phyloP scores from a whole-genome alignment of 352 stramenopile species.

The Phytopythium oedochilum region DNA sequence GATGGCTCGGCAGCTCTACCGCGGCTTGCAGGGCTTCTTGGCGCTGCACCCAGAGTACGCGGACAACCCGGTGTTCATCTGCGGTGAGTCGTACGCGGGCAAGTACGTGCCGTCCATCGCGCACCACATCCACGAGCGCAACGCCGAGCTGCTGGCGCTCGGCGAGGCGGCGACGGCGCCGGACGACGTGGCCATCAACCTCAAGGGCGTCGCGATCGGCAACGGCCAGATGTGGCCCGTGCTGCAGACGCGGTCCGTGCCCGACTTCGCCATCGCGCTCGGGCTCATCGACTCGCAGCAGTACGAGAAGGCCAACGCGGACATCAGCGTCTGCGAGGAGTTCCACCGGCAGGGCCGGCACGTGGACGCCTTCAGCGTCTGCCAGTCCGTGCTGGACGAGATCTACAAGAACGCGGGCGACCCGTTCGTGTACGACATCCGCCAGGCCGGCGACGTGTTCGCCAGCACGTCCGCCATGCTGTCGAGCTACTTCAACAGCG shows the following conservation, averaged over 20 bases:
- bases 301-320: conserved; percentile 66
- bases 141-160: conserved; percentile 24
- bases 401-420: conserved; percentile 77
- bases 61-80: conserved; percentile 52
- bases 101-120: conserved; percentile 96
- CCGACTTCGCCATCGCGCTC: conserved; percentile 76
- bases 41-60: conserved; percentile 83
- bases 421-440: conserved; percentile 84
- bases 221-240: conserved; percentile 88
- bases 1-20: conserved; percentile 87
- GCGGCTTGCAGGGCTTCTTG: conserved; percentile 90
- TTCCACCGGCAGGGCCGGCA: conserved; percentile 67
- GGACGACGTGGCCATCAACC: conserved; percentile 55
- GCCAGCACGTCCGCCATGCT: conserved; percentile 40
- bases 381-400: conserved; percentile 53
- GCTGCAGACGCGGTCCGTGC: conserved; percentile 72
- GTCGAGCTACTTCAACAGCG: conserved; percentile 81
- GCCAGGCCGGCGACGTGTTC: conserved; percentile 54
- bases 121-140: conserved; percentile 90
- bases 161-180: too few species aligned
- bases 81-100: conserved; percentile 94
- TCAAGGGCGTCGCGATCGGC: conserved; percentile 89
- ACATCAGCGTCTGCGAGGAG: conserved; percentile 75
- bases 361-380: conserved; percentile 69
- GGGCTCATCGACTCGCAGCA: conserved; percentile 81